Evolutionary conservation across 192 early-diverging fungal genomes (phyloP).

Genomic region (Phlyctochytrium arcticum): DNA sequence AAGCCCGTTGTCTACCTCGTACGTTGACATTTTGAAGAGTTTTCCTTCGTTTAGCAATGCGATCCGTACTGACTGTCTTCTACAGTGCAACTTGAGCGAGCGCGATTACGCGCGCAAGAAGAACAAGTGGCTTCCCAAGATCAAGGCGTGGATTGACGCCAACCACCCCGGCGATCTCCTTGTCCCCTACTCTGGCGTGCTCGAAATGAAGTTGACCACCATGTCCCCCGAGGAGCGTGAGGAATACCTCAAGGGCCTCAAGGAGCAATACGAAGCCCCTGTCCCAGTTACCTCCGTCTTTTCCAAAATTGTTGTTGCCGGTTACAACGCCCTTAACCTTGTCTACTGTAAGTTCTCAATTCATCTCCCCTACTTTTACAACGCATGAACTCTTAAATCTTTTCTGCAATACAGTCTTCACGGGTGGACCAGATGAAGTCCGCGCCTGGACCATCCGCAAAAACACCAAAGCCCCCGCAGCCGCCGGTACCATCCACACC

Average conservation of each 20-base stretch:
- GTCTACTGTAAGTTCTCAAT: constrained; percentile 64
- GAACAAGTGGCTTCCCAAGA: constrained; percentile 91
- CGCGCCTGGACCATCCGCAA: constrained; percentile 85
- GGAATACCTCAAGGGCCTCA: constrained; percentile 33
- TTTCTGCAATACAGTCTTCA: constrained; percentile 72
- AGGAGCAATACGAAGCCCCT: constrained; percentile 47
- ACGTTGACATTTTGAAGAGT: constrained; percentile 47
- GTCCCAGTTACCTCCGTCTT: constrained; percentile 50
- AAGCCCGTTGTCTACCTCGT: constrained; percentile 84
- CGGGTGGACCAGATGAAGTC: constrained; percentile 82
- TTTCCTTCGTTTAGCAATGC: background rate
- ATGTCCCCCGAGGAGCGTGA: constrained; percentile 51
- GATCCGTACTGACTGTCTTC: background rate
- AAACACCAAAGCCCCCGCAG: constrained; percentile 77
- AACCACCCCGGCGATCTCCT: constrained; percentile 35
- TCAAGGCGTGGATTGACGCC: constrained; percentile 55
- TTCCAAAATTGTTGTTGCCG: constrained; percentile 85
- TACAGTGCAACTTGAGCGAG: constrained; percentile 76
- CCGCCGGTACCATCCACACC: constrained; percentile 85
- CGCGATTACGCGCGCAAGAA: constrained; percentile 90
- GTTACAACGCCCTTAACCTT: constrained; percentile 80
- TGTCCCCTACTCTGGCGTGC: constrained; percentile 80
- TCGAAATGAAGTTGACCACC: constrained; percentile 62
- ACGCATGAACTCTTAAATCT: no score
- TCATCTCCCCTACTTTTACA: no score